Evolutionary conservation across 2,329 filamentous ascomycete species (phyloP), one percentile per base, ranked within the genome.

Genomic region (Arachnomyces sp.): DNA sequence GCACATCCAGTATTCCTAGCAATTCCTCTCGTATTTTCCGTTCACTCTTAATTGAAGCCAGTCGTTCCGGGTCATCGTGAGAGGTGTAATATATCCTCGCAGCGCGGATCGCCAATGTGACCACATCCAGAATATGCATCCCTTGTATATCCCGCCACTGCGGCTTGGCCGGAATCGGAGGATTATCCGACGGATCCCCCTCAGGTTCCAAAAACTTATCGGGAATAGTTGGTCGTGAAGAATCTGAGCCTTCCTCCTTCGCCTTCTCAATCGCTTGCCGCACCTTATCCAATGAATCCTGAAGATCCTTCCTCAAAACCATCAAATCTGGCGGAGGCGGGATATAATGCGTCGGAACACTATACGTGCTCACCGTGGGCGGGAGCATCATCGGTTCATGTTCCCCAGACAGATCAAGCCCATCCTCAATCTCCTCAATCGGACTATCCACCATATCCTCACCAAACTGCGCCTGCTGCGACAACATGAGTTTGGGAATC

Each of bases 351-450:
- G 86, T 82, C 51, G 84, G 82, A 55, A 88, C 80, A 49, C 85
- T 88, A 63, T 96, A 98, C 2, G 92, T 98, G 72, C 89, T 95
- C 31, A 90, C 87, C 0, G 92, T 98, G 0, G 92, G 92, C n/a
- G 92, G 90, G 3, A 95, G 78, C 79, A 98, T 90, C 45, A 82
- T 75, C 20, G 79, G 76, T 43, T 87, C 84, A 7, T 68, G 67
- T 16, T 70, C 66, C 20, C 9, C 20, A 9, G 20, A 25, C 9
- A 25, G 9, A n/a, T 73, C 70, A 41, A 70, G 68, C 14, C 67
- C 61, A 4, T 69, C 72, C 38, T 45, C 48, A 5, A 49, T 43
- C 32, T 58, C 58, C 8, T 64, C 60, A 25, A 72, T 65, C 9
- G 76, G 75, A 42, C 74, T 77, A 39, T 73, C 71, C 2, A 70